Evolutionary conservation across 1,139 yeast genomes (phyloP), one percentile per base, ranked within the genome.

Genomic region (Ashbya aceris): DNA sequence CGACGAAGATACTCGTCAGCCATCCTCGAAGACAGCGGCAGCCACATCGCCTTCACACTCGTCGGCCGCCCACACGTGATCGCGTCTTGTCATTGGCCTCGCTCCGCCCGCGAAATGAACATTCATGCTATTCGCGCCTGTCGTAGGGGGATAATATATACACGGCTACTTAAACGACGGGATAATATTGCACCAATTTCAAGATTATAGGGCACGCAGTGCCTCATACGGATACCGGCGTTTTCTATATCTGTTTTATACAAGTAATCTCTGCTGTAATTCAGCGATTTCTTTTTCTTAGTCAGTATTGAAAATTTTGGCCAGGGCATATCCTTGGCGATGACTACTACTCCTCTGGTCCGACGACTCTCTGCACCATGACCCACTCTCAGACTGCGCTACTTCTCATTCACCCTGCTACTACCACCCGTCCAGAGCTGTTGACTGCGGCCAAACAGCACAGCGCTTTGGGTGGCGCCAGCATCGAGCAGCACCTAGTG

Each of bases 341-440:
- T 17, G 23, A 17, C 23, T 17, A 17, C 23, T 17, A 17, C 23
- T 17, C 23, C 23, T 17, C 23, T 17, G 23, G 5, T 17, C 23
- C 3, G 23, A 17, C 3, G 23, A 17, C 23, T 17, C 23, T 6
- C 23, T 17, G 23, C 6, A 17, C 23, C 23, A 17, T 17, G 23
- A 17, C 23, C 23, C 23, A 17, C 6, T 17, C 23, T 17, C 23
- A 60, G 57, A 58, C 57, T 33, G 65, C 69, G 27, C 62, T 81
- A 41, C 65, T 83, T 36, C 67, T 83, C 42, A 70, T 83, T 40
- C 89, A 83, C 53, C 91, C 93, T 9, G 78, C 84, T 5, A 73
- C 78, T 41, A 87, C 83, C 5, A 75, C 84, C 0, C 73, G 76
- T 36, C 80, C 79, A 30, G 67, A 62, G 17, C 47, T 61, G 33